Conservation (phyloP, 306 rosid species). For the Senna tora region DNA sequence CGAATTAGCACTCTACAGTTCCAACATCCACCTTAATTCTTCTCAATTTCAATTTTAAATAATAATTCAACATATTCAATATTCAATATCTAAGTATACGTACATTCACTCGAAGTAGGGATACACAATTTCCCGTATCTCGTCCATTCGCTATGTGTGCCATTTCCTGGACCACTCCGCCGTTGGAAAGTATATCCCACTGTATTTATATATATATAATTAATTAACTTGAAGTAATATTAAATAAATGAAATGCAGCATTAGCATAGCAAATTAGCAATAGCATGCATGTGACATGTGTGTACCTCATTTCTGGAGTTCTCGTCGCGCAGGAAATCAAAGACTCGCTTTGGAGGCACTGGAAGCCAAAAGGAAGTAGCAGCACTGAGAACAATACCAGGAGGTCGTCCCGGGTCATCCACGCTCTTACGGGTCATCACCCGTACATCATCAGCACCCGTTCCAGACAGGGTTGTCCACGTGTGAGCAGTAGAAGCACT, state of each 20-base stretch:
- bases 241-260: too few species aligned
- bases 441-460: conserved; percentile 93
- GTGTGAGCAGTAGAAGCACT: conserved; percentile 95
- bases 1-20: conserved; percentile 82
- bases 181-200: conserved; percentile 99
- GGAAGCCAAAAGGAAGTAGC: conserved; percentile 99
- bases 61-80: too few species aligned
- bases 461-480: conserved; percentile 90
- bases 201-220: too few species aligned
- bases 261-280: too few species aligned
- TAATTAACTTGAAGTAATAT: too few species aligned
- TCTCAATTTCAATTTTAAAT: too few species aligned
- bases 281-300: too few species aligned
- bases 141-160: conserved; percentile 94
- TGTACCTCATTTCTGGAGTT: conserved; percentile 89
- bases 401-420: conserved; percentile 95
- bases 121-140: conserved; percentile 87
- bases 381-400: conserved; percentile 92
- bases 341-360: conserved; percentile 77
- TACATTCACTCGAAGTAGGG: conserved; percentile 89
- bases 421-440: conserved; percentile 96
- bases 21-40: too few species aligned
- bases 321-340: conserved; percentile 90
- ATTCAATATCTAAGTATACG: too few species aligned
- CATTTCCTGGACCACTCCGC: conserved; percentile 94